Conservation (phyloP, 345 rosid genomes). For the Aquilaria malaccensis region DNA sequence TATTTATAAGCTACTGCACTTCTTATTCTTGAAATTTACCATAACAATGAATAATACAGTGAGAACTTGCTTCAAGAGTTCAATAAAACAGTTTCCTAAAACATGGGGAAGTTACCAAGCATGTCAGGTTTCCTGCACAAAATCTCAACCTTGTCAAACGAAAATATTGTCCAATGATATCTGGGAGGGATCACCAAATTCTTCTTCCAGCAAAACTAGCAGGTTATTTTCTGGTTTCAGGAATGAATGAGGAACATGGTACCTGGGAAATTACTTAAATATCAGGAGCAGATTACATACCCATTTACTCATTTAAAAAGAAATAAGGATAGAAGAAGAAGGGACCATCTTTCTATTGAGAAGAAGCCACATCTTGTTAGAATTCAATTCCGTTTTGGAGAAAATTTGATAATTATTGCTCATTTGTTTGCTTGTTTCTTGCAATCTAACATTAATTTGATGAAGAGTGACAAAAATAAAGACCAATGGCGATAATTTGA, state of each 20-base stretch:
- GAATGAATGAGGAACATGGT: constrained; percentile 45
- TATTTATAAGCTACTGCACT: constrained; percentile 26
- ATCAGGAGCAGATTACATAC: no score
- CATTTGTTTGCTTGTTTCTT: no score
- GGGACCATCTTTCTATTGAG: no score
- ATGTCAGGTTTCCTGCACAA: constrained; percentile 16
- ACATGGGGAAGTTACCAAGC: not conserved
- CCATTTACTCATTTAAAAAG: no score
- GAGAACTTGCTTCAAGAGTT: constrained; percentile 13
- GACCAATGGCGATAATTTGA: no score
- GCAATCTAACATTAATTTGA: no score
- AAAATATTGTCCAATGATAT: constrained; percentile 35
- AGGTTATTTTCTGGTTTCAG: constrained; percentile 32
- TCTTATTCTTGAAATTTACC: constrained; percentile 18
- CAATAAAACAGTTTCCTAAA: not conserved
- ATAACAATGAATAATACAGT: constrained; percentile 19
- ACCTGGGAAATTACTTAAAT: constrained; percentile 20
- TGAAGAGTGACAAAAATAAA: no score
- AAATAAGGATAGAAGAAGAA: no score
- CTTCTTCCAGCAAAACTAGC: constrained; percentile 52
- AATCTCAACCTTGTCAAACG: constrained; percentile 22
- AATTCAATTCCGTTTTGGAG: no score
- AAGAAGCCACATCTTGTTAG: no score
- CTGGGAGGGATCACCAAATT: constrained; percentile 35
- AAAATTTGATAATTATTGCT: no score